Percentiles rank a stretch among this genome's conserved stretches.
Evolutionary conservation across 2,329 filamentous ascomycete species (phyloP).

Genomic region (Ceratocystis papillata): DNA sequence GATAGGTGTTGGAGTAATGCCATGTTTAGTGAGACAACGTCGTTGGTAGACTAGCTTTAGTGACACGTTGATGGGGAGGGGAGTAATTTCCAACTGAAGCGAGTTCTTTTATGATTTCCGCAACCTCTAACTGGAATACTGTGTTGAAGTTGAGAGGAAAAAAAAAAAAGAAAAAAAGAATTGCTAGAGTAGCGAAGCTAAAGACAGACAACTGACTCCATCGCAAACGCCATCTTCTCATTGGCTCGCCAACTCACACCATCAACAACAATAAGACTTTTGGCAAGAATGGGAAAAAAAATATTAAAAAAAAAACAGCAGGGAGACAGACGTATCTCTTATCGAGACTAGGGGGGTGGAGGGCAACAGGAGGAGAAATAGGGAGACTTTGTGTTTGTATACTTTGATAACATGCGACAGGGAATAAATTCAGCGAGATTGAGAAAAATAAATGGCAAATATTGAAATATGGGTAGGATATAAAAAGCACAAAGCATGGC

Average conservation of each 20-base stretch:
- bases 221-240: not conserved
- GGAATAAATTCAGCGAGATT: constrained; percentile 4
- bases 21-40: not conserved
- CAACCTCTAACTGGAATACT: not conserved
- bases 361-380: not conserved
- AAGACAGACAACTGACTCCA: constrained; percentile 10
- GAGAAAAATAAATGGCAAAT: not conserved
- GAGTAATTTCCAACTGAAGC: not conserved
- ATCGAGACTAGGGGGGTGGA: not conserved
- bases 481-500: not conserved
- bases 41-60: not conserved
- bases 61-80: not conserved
- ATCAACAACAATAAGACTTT: not conserved
- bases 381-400: not conserved
- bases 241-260: not conserved
- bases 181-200: not conserved
- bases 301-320: not conserved
- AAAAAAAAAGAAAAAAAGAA: not conserved
- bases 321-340: not conserved
- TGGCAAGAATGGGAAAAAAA: not conserved
- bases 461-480: not conserved
- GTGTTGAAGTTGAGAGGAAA: not conserved
- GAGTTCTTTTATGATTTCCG: not conserved
- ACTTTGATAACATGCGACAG: not conserved
- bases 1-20: not conserved